Evolutionary conservation across 805 yeast genomes (phyloP), one percentile per base, ranked within the genome.

Genomic region (Candida multigemmis): DNA sequence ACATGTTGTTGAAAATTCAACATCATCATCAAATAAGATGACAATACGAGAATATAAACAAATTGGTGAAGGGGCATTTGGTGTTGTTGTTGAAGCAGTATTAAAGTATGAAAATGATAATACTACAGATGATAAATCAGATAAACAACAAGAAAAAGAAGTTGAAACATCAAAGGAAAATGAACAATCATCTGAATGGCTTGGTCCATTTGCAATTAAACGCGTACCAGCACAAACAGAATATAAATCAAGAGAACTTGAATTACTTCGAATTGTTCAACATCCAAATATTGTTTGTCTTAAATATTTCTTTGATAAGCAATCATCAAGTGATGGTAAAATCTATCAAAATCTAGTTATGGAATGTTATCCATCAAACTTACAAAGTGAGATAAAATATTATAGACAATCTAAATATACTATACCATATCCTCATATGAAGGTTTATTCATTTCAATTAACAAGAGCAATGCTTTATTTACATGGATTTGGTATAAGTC

Each of bases 161-260:
- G 16, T 19, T 6, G 27, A 27, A 10, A 19, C 12, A 14, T 4
- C 5, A 16, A 12, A 14, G 9, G 19, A 17, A 10, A 17, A 17
- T 17, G 19, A 17, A 17, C 9, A 10, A 7, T 21, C 19, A 7
- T 23, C 42, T 24, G 51, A 50, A 17, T 76, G 84, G 82, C 55
- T 74, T 21, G 93, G 93, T 1, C 93, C 93, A 0, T 82, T 71
- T 58, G 91, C 91, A 12, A 80, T 82, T 33, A 82, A 82, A 44
- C 70, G 84, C 40, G 91, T 81, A 1, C 87, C 89, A 14, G 89
- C 91, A 1, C 91, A 82, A 44, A 82, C 91, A 0, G 93, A 82
- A 50, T 82, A 81, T 50, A 82, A 82, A 52, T 73, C 82, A 26
- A 64, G 94, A 52, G 94, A 82, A 51, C 60, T 82, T 41, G 89